Percentiles rank a stretch among this genome's conserved stretches.
phyloP scores from a whole-genome alignment of 345 rosid species.

The Hibiscus syriacus region DNA sequence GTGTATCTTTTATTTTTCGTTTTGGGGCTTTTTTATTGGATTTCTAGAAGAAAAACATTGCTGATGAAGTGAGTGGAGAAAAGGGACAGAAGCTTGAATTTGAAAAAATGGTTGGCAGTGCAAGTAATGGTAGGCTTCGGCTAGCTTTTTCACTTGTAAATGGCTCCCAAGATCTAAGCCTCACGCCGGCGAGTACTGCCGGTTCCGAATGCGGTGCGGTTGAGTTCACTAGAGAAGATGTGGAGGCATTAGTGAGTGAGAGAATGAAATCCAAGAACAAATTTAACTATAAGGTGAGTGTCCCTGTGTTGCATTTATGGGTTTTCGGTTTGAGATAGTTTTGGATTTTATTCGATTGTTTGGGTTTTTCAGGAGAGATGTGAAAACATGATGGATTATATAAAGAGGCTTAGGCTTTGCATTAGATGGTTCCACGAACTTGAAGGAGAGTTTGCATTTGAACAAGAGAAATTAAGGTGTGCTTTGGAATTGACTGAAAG shows the following conservation, averaged over 20 bases:
- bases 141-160: constrained; percentile 41
- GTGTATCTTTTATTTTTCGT: constrained; percentile 11
- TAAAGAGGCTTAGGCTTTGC: constrained; percentile 83
- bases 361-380: constrained; percentile 73
- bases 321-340: constrained; percentile 2
- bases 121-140: constrained; percentile 43
- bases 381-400: constrained; percentile 90
- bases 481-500: constrained; percentile 58
- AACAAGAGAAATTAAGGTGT: constrained; percentile 68
- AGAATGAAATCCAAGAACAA: constrained; percentile 57
- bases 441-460: constrained; percentile 66
- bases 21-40: neutral
- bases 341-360: neutral
- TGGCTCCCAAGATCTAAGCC: constrained; percentile 52
- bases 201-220: constrained; percentile 50
- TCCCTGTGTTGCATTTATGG: neutral
- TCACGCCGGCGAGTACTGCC: constrained; percentile 44
- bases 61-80: constrained; percentile 22
- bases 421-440: constrained; percentile 94
- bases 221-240: constrained; percentile 64
- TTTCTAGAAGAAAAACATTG: constrained; percentile 19
- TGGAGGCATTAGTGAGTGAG: constrained; percentile 50
- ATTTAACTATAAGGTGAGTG: constrained; percentile 76
- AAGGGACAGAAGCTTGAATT: constrained; percentile 9
- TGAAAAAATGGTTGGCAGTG: constrained; percentile 43